These are phyloP conservation scores for Calycina herbarum DNA, from an alignment of 2,329 filamentous ascomycete genomes.

Conservation along the genomic window DNA sequence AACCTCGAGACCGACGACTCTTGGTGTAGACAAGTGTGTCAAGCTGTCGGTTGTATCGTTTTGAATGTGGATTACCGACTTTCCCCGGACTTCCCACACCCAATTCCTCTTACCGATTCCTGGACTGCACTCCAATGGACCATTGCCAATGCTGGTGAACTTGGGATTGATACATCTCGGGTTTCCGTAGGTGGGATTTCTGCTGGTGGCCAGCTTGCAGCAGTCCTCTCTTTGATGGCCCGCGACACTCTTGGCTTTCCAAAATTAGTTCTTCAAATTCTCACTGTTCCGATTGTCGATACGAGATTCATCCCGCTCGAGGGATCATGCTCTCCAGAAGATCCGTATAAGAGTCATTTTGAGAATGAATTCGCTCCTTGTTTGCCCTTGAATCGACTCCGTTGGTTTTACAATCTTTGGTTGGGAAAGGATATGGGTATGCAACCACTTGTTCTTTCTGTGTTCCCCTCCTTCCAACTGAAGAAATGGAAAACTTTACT, in stretches of 20 bases:
- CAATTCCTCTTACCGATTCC: conserved; percentile 44
- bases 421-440: conserved; percentile 36
- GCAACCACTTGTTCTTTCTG: background rate
- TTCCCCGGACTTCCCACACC: conserved; percentile 48
- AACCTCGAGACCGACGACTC: conserved; percentile 23
- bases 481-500: background rate
- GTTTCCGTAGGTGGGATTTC: conserved; percentile 25
- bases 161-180: conserved; percentile 21
- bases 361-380: conserved; percentile 39
- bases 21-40: conserved; percentile 27
- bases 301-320: conserved; percentile 39
- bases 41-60: conserved; percentile 33
- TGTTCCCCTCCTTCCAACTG: background rate
- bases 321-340: conserved; percentile 31
- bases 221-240: conserved; percentile 23
- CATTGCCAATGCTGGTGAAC: conserved; percentile 17
- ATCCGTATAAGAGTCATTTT: conserved; percentile 39
- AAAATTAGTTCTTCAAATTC: conserved; percentile 37
- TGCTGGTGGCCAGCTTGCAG: conserved; percentile 26
- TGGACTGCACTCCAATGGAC: conserved; percentile 47
- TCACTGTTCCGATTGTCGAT: conserved; percentile 40
- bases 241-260: conserved; percentile 31
- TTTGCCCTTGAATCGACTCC: conserved; percentile 38
- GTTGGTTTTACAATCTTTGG: conserved; percentile 43
- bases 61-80: conserved; percentile 45